Conservation (phyloP, 1,284 basidiomycete species). For the Ganoderma leucocontextum region DNA sequence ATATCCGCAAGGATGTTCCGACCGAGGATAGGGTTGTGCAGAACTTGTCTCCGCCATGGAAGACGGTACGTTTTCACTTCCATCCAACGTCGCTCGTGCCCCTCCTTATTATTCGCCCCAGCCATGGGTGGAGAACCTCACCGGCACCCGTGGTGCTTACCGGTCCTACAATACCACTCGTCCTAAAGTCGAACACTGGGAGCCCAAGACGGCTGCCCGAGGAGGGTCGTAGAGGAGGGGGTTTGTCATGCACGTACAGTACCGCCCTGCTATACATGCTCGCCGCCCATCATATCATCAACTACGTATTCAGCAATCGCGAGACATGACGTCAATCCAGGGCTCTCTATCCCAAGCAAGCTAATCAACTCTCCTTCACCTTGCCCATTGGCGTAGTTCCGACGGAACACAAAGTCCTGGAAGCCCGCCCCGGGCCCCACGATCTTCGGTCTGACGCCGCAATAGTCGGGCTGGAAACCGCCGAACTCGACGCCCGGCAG, state of each 20-base stretch:
- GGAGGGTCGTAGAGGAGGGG: conserved; percentile 29
- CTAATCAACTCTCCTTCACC: conserved; percentile 68
- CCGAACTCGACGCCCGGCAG: conserved; percentile 74
- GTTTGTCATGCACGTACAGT: conserved; percentile 13
- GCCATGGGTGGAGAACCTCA: conserved; percentile 88
- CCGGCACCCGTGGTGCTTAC: conserved; percentile 90
- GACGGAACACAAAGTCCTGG: conserved; percentile 83
- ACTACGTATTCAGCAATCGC: conserved; percentile 80
- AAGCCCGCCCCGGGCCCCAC: conserved; percentile 79
- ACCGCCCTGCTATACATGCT: conserved; percentile 20
- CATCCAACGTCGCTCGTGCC: conserved; percentile 2
- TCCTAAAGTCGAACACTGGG: conserved; percentile 87
- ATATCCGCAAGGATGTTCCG: conserved; percentile 87
- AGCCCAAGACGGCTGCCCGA: conserved; percentile 74
- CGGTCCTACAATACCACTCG: conserved; percentile 86
- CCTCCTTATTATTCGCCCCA: conserved; percentile 39
- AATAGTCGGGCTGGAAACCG: conserved; percentile 87
- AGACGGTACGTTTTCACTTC: conserved; percentile 66
- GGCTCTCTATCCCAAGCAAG: conserved; percentile 81
- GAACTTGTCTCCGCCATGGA: conserved; percentile 79
- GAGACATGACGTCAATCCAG: conserved; percentile 77
- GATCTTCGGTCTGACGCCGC: conserved; percentile 92
- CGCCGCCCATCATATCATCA: conserved; percentile 57
- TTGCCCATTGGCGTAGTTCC: conserved; percentile 52
- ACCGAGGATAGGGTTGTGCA: conserved; percentile 77